phyloP scores from a whole-genome alignment of 1,139 yeast species.

The Geotrichum histeridarum region DNA sequence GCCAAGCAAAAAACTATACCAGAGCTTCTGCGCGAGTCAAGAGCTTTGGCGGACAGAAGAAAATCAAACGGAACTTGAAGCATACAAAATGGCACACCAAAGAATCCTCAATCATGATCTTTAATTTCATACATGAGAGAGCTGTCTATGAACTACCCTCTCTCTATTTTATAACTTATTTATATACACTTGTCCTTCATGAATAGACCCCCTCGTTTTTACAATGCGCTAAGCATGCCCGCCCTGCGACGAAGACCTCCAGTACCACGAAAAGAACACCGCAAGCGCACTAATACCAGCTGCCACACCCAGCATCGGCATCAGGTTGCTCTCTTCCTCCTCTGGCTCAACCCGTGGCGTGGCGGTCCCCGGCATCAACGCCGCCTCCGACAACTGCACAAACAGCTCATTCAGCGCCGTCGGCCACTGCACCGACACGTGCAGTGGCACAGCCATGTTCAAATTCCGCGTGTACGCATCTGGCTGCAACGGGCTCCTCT shows the following conservation, averaged over 20 bases:
- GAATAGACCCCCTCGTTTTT: background rate
- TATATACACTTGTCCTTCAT: background rate
- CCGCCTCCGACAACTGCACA: constrained; percentile 84
- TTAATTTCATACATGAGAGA: background rate
- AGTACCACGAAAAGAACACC: constrained; percentile 21
- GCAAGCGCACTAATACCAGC: constrained; percentile 25
- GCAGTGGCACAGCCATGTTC: constrained; percentile 70
- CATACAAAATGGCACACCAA: too few relatives aligned
- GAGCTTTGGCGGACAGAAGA: too few relatives aligned
- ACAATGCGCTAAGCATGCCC: background rate
- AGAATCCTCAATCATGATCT: background rate
- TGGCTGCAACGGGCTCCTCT: constrained; percentile 77
- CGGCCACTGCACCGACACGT: constrained; percentile 85
- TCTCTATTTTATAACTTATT: too few relatives aligned
- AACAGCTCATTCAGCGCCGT: constrained; percentile 79
- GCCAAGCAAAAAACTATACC: background rate
- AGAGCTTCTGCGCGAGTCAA: too few relatives aligned
- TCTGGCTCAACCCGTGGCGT: constrained; percentile 80
- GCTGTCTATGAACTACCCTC: too few relatives aligned
- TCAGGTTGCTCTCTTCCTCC: constrained; percentile 47
- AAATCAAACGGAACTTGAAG: too few relatives aligned
- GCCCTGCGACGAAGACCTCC: constrained; percentile 16
- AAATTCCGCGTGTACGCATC: constrained; percentile 72
- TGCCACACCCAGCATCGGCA: constrained; percentile 37
- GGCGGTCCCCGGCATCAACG: constrained; percentile 67